These are phyloP conservation scores for Tephrocybe rancida DNA, from an alignment of 768 basidiomycete species.

Conservation along the genomic window DNA sequence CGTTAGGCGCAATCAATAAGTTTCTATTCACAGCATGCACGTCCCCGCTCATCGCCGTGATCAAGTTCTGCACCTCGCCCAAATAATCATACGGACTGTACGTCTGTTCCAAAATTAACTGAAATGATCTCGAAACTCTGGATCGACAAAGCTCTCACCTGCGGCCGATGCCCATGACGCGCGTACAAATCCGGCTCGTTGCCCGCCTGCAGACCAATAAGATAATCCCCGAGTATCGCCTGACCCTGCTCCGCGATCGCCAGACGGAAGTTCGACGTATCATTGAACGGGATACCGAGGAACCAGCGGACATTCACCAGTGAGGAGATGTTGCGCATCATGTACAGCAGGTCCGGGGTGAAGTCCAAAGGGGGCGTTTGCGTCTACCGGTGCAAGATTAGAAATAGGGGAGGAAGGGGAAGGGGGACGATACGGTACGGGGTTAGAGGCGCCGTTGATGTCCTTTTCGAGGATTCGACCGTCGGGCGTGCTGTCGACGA, in stretches of 20 bases:
- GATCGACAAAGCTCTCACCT: not conserved
- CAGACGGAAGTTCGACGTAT: slow-evolving; percentile 54
- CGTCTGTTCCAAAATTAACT: not conserved
- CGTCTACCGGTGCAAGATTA: slow-evolving; percentile 40
- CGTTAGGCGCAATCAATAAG: slow-evolving; percentile 60
- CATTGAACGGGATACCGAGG: slow-evolving; percentile 60
- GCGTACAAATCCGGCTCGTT: slow-evolving; percentile 50
- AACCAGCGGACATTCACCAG: slow-evolving; percentile 71
- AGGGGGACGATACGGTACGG: slow-evolving; percentile 11
- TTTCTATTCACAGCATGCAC: slow-evolving; percentile 33
- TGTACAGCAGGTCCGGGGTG: slow-evolving; percentile 66
- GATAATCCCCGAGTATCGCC: slow-evolving; percentile 60
- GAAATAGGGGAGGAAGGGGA: not conserved
- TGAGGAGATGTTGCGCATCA: slow-evolving; percentile 63
- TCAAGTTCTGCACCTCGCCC: slow-evolving; percentile 42
- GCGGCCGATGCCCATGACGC: not conserved
- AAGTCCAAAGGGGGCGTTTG: slow-evolving; percentile 69
- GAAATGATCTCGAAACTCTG: not conserved
- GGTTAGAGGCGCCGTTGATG: slow-evolving; percentile 15
- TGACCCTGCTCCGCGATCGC: slow-evolving; percentile 61
- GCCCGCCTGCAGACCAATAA: slow-evolving; percentile 70
- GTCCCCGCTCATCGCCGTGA: slow-evolving; percentile 45
- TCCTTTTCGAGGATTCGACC: slow-evolving; percentile 29
- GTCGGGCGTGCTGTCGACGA: slow-evolving; percentile 51
- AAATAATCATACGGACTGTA: slow-evolving; percentile 53